Evolutionary conservation across 2,329 filamentous ascomycete species (phyloP).

Genomic region (Chaetoscypha palmicola): DNA sequence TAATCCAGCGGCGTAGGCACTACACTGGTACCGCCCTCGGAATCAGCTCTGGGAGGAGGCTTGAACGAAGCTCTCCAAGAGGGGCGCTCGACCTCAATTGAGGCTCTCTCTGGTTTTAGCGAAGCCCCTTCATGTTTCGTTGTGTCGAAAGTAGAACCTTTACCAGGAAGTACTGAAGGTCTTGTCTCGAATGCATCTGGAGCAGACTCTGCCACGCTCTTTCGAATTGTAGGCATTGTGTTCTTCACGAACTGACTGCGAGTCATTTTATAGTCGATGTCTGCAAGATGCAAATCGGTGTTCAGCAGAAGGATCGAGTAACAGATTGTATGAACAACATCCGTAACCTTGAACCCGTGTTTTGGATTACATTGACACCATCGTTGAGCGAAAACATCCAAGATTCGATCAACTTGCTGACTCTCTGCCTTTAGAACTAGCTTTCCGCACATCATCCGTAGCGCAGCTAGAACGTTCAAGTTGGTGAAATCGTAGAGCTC

Average conservation of each 20-base stretch:
- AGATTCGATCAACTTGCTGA: conserved; percentile 90
- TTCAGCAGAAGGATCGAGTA: conserved; percentile 95
- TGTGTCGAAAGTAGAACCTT: conserved; percentile 24
- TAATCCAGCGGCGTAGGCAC: conserved; percentile 31
- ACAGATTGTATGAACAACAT: conserved; percentile 94
- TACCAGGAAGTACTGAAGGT: conserved; percentile 44
- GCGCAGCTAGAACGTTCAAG: conserved; percentile 68
- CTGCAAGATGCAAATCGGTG: conserved; percentile 89
- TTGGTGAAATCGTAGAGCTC: conserved; percentile 80
- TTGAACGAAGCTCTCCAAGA: conserved; percentile 31
- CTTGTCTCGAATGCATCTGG: conserved; percentile 55
- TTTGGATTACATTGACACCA: conserved; percentile 93
- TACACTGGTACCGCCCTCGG: conserved; percentile 35
- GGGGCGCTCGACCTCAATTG: conserved; percentile 29
- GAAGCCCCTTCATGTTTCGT: conserved; percentile 11
- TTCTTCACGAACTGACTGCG: conserved; percentile 92
- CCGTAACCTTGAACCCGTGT: conserved; percentile 88
- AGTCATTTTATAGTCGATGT: conserved; percentile 97
- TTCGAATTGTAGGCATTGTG: conserved; percentile 81
- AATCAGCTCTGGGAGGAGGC: conserved; percentile 22
- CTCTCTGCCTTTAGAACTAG: conserved; percentile 85
- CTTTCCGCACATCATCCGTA: conserved; percentile 75
- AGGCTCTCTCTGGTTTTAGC: conserved; percentile 22
- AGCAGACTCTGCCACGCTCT: conserved; percentile 66
- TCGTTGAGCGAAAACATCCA: conserved; percentile 79